These are phyloP conservation scores for Ophiocytium majus DNA, from an alignment of 352 stramenopile species.

Conservation along the genomic window DNA sequence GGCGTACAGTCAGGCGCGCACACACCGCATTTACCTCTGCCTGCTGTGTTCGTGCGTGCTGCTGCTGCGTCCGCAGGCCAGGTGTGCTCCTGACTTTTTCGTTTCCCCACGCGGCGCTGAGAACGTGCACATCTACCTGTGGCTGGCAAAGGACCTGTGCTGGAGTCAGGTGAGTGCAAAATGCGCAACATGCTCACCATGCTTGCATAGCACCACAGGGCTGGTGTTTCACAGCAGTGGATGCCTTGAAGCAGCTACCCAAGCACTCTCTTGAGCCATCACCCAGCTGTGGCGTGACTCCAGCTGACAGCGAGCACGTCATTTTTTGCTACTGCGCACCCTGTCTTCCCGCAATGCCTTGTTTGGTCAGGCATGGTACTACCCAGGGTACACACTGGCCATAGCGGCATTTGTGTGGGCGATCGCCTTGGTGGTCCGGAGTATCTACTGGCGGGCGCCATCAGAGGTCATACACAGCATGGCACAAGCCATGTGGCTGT, in stretches of 20 bases:
- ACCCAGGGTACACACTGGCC: not conserved
- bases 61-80: too few relatives aligned
- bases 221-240: not conserved
- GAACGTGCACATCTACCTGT: slow-evolving; percentile 46
- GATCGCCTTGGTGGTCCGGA: not conserved
- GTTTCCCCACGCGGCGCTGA: slow-evolving; percentile 23
- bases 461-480: not conserved
- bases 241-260: not conserved
- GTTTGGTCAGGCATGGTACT: not conserved
- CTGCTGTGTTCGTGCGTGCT: too few relatives aligned
- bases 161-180: slow-evolving; percentile 26
- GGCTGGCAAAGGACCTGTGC: slow-evolving; percentile 33
- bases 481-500: not conserved
- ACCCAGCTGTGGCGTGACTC: not conserved
- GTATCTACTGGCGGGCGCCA: not conserved
- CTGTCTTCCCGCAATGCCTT: not conserved
- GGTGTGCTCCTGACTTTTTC: too few relatives aligned
- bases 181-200: not conserved
- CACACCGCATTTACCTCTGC: too few relatives aligned
- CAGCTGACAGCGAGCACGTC: too few relatives aligned
- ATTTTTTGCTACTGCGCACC: not conserved
- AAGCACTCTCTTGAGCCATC: not conserved
- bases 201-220: not conserved
- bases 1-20: too few relatives aligned
- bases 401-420: not conserved